Base-by-base conservation (phyloP, 106 monocot genomes). In the Chionographis japonica region DNA sequence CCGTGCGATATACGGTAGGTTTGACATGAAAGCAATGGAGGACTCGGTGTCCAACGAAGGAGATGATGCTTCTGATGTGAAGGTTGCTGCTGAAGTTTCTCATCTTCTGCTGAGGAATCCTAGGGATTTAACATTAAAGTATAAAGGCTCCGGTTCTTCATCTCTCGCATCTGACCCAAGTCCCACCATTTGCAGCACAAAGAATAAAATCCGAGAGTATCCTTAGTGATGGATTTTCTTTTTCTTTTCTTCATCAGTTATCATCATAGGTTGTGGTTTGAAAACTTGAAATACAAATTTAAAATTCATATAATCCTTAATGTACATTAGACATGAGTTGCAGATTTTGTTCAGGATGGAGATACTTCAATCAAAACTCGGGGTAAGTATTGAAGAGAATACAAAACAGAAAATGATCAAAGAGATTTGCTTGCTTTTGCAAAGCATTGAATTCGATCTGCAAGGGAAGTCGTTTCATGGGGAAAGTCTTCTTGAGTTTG, bases 291-390 rank as follows among this genome's bases (percentile, higher is more conserved):
- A 46, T 46, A 10, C 9, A 57, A 49, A 19, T 55, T 52, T 40
- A 3, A 69, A 43, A 12, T 59, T 3, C 39, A 51, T 72, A 36
- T 63, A 46, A 75, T 41, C 73, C 81, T 90, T 81, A 80, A 92
- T 58, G 0, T 11, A 57, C 46, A 50, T 68, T 69, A 98, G 98
- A 50, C 89, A 93, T 81, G 98, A 98, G 54, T 49, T 93, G 67
- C 98, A 98, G 72, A 93, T 98, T 58, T 83, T 87, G 40, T 85
- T 98, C 50, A 84, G 98, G 52, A 85, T 98, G 98, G 98, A 98
- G 78, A 79, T 98, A 63, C 85, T 98, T 7, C 51, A 63, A 35
- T 93, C 87, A 37, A 78, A 71, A 20, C 20, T 83, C 46, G 70
- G 78, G 8, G 52, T 55, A 74, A 69, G 63, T 10, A 60, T 81